Evolutionary conservation across 495 filamentous ascomycete species (phyloP), one percentile per base, ranked within the genome.

Genomic region (Daldinia grandis): DNA sequence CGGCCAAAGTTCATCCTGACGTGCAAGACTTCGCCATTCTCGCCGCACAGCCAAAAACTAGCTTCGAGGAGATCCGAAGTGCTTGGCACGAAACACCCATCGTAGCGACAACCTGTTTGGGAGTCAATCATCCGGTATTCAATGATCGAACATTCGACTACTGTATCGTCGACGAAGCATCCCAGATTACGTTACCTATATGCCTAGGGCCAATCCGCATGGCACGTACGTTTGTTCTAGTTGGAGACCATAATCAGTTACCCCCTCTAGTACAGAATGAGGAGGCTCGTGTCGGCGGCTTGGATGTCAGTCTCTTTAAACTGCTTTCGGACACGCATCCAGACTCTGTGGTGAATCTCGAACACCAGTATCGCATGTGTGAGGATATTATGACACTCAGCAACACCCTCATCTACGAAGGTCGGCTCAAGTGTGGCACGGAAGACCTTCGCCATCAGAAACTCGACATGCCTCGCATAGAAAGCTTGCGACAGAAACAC

Each of bases 311-410:
- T 77, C 85, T 98, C 7, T 99, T 99, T 83, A 96, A 95, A 72
- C 82, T 94, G 9, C 87, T 99, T 24, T 97, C 92, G 15, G 95
- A 98, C 72, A 85, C 85, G 0, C 94, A 98, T 68, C 95, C 95
- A 0, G 77, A 86, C 24, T 93, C 93, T 1, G 93, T 98, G 10
- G 91, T 94, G 69, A 94, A 91, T 67, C 88, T 99, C 1, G 93
- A 94, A 73, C 93, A 97, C 71, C 95, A 99, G 76, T 99, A 99
- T 74, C 93, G 95, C 71, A 99, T 99, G 95, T 96, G 92, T 74
- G 90, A 94, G 53, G 95, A 98, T 31, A 91, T 99, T 58, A 98
- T 98, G 95, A 85, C 88, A 12, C 86, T 99, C 25, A 94, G 92
- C 59, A 98, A 98, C 81, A 92, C 87, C 5, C 88, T 99, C 28